Percentiles rank a stretch among this genome's conserved stretches.
Conservation (phyloP, 768 basidiomycete species). For the Lanmaoa rubissima region DNA sequence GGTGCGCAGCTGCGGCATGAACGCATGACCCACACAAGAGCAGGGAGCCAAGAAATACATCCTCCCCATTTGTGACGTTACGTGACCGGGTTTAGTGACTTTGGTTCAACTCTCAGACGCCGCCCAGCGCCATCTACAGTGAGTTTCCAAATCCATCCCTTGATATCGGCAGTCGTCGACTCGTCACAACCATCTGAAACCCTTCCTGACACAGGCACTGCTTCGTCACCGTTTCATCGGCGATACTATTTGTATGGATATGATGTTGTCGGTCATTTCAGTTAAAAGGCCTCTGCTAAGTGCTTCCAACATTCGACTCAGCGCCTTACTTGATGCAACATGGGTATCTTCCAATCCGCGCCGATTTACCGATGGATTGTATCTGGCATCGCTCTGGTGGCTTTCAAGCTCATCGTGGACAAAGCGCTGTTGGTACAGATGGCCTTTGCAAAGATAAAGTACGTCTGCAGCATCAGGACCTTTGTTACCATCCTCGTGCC, state of each 20-base stretch:
- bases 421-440: slow-evolving; percentile 2
- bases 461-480: not conserved
- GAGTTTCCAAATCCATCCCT: not conserved
- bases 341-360: not conserved
- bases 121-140: too few species aligned
- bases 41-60: too few species aligned
- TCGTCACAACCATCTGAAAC: too few species aligned
- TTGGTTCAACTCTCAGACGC: too few species aligned
- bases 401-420: slow-evolving; percentile 5
- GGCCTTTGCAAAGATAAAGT: slow-evolving; percentile 22
- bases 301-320: too few species aligned
- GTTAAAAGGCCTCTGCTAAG: not conserved
- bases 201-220: not conserved
- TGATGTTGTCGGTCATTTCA: not conserved
- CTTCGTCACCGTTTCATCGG: not conserved
- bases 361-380: slow-evolving; percentile 10
- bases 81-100: too few species aligned
- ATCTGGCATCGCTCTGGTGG: slow-evolving; percentile 3
- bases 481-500: not conserved
- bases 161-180: not conserved
- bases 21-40: too few species aligned
- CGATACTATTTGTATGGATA: not conserved
- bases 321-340: not conserved
- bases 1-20: too few species aligned
- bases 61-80: too few species aligned